Evolutionary conservation across 108 stramenopile genomes (phyloP), one percentile per base, ranked within the genome.

Genomic region (Skeletonema grethae): DNA sequence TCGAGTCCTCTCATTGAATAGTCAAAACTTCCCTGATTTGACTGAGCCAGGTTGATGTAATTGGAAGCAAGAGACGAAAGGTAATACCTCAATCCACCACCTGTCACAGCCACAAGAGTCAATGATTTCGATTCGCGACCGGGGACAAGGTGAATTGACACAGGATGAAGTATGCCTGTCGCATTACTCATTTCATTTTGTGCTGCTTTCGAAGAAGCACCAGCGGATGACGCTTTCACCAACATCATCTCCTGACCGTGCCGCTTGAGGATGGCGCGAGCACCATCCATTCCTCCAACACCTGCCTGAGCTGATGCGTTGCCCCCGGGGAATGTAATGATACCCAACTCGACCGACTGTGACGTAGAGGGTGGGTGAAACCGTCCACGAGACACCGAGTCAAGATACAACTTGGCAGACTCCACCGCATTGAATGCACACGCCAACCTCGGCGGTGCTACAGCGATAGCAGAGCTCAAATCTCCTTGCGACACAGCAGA

Each of bases 271-370:
- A 92, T 88, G 8, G 72, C 69, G 28, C 91, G 65, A 12, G 94
- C 94, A 24, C 94, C 94, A 13, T 95, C 90, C 94, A 95, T 95
- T 20, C 94, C 91, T 24, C 94, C 94, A 15, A 95, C 91, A 30
- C 94, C 94, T 46, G 87, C 86, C 79, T 90, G 87, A 15, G 94
- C 94, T 6, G 86, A 77, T 9, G 77, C 69, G 50, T 84, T 82
- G 13, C 88, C 89, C 18, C 93, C 93, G 12, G 87, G 85, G 69
- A 95, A 95, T 16, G 69, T 80, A 12, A 95, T 80, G 25, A 59
- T 70, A 16, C 80, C 80, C 15, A 80, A 31, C 16, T 81, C 90
- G 3, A 88, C 69, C 7, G 67, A 61, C 3, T 77, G 73, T 29
- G 80, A 75, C 12, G 82, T 78, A 13, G 65, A 25, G 2, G 88